phyloP scores from a whole-genome alignment of 805 yeast genomes.

The Starmerella asiatica region DNA sequence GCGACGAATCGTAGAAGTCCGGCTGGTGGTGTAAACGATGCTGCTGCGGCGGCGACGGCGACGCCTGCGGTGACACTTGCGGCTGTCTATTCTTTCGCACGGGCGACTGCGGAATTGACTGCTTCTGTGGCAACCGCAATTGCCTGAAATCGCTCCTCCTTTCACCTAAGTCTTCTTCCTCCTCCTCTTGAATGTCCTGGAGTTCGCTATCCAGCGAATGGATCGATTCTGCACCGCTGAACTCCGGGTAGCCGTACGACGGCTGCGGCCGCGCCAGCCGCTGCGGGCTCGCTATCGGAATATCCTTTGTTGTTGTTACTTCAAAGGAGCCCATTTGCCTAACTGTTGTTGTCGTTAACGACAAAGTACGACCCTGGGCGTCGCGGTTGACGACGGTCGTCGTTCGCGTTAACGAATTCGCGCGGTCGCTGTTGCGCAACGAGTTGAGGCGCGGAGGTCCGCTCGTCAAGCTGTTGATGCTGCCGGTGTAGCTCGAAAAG shows the following conservation, averaged over 20 bases:
- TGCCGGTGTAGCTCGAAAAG: constrained; percentile 1
- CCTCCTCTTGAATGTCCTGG: constrained; percentile 18
- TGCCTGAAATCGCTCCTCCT: not conserved
- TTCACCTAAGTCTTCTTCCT: constrained; percentile 10
- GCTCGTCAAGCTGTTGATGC: not conserved
- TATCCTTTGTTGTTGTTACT: constrained; percentile 24
- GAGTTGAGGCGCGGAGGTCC: constrained; percentile 12
- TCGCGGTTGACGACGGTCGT: constrained; percentile 24
- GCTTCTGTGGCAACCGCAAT: not conserved
- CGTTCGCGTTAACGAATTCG: constrained; percentile 23
- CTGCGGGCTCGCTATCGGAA: constrained; percentile 12
- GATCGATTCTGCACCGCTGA: constrained; percentile 8
- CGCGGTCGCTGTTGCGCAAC: constrained; percentile 15
- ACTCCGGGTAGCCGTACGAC: constrained; percentile 2
- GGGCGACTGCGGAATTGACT: too few relatives aligned
- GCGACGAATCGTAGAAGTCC: not conserved
- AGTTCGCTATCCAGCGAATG: constrained; percentile 19
- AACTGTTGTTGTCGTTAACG: constrained; percentile 28
- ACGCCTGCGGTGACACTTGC: not conserved
- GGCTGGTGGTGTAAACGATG: not conserved
- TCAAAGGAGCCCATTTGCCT: constrained; percentile 29
- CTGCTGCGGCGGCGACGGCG: not conserved
- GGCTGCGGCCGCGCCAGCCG: constrained; percentile 7
- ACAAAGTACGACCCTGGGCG: constrained; percentile 24
- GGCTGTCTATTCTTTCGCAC: not conserved